Evolutionary conservation across 2,329 filamentous ascomycete species (phyloP).

Genomic region (Emmonsiellopsis sp.): DNA sequence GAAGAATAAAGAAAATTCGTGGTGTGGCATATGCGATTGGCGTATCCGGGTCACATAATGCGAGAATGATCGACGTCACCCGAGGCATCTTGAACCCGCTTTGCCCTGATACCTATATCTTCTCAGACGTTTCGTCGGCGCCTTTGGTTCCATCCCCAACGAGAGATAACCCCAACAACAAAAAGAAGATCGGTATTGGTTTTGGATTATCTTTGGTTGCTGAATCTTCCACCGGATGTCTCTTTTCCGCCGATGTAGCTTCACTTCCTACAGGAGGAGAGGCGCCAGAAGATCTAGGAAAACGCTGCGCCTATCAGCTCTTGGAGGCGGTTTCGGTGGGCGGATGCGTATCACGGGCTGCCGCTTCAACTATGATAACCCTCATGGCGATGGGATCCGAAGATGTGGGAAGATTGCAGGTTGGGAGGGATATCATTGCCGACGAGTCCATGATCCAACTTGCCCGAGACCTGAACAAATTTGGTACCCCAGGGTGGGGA

Average conservation of each 20-base stretch:
- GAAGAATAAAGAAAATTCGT: constrained; percentile 76
- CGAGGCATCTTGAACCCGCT: constrained; percentile 80
- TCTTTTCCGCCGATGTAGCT: constrained; percentile 79
- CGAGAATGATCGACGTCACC: constrained; percentile 85
- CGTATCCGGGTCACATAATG: constrained; percentile 86
- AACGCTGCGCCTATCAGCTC: constrained; percentile 78
- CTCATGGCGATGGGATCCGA: constrained; percentile 98
- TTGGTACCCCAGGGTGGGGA: constrained; percentile 87
- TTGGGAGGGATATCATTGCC: constrained; percentile 74
- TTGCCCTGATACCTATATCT: constrained; percentile 83
- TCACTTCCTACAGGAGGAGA: constrained; percentile 68
- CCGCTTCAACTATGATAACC: constrained; percentile 65
- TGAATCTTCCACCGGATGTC: constrained; percentile 75
- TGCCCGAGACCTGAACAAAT: constrained; percentile 76
- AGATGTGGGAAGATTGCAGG: constrained; percentile 76
- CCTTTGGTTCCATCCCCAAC: constrained; percentile 60
- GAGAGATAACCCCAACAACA: constrained; percentile 49
- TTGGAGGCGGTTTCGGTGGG: constrained; percentile 74
- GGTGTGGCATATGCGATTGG: constrained; percentile 92
- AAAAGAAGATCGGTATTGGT: constrained; percentile 66
- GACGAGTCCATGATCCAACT: constrained; percentile 71
- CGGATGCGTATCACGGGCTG: constrained; percentile 67
- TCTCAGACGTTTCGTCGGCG: constrained; percentile 55
- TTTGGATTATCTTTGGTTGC: constrained; percentile 88
- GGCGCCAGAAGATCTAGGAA: constrained; percentile 83